These are phyloP conservation scores for Paradendryphiella salina DNA, from an alignment of 2,329 filamentous ascomycete genomes.

Conservation along the genomic window DNA sequence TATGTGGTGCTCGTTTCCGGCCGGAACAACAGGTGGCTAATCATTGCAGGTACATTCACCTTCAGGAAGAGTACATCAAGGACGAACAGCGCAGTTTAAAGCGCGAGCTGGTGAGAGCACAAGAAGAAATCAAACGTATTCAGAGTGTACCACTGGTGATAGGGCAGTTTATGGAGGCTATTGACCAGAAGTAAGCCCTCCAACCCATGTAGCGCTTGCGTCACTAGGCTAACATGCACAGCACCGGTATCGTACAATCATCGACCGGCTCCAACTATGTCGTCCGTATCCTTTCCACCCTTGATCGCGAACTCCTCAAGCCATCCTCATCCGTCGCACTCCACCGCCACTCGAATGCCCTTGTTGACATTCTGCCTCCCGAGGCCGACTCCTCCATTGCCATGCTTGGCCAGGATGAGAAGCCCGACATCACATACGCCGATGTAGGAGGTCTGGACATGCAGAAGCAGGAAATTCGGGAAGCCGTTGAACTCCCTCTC, in stretches of 20 bases:
- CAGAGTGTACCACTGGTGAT: constrained; percentile 98
- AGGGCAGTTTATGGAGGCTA: constrained; percentile 99
- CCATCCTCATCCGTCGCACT: constrained; percentile 96
- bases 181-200: constrained; percentile 86
- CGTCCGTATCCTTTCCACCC: constrained; percentile 94
- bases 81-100: constrained; percentile 99
- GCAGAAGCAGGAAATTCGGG: constrained; percentile 99
- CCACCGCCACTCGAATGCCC: constrained; percentile 96
- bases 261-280: constrained; percentile 99
- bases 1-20: constrained; percentile 53
- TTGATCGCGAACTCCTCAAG: constrained; percentile 97
- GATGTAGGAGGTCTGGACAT: constrained; percentile 98
- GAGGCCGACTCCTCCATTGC: constrained; percentile 98
- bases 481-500: constrained; percentile 93
- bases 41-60: constrained; percentile 75
- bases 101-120: constrained; percentile 92
- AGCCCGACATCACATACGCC: constrained; percentile 96
- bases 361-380: constrained; percentile 97
- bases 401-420: constrained; percentile 95
- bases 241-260: constrained; percentile 97
- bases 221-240: constrained; percentile 47
- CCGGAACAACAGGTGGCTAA: constrained; percentile 31
- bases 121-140: constrained; percentile 99
- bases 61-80: constrained; percentile 99
- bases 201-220: constrained; percentile 1